These are phyloP conservation scores for Naganishia albida DNA, from an alignment of 1,284 basidiomycete genomes.

Conservation along the genomic window DNA sequence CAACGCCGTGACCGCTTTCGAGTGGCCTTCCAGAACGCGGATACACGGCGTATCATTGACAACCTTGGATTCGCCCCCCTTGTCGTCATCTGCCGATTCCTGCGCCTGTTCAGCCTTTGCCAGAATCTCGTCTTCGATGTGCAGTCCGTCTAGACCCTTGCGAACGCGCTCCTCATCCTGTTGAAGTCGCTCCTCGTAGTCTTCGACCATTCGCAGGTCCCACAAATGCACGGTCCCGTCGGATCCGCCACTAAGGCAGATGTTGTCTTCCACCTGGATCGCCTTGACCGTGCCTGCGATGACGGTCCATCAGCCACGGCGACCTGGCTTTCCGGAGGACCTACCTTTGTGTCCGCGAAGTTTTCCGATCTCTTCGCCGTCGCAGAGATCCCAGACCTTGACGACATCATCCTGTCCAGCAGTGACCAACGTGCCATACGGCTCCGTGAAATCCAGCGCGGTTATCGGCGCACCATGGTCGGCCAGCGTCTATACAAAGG, in stretches of 20 bases:
- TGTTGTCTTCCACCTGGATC: constrained; percentile 87
- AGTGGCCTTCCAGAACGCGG: constrained; percentile 83
- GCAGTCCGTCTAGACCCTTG: constrained; percentile 47
- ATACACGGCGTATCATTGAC: constrained; percentile 61
- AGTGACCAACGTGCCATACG: constrained; percentile 89
- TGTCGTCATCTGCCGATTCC: constrained; percentile 37
- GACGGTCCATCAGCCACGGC: neutral
- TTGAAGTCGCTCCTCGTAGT: constrained; percentile 67
- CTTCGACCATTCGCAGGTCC: constrained; percentile 80
- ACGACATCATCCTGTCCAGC: constrained; percentile 67
- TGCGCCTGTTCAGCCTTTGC: constrained; percentile 19
- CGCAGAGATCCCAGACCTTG: constrained; percentile 60
- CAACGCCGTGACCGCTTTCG: constrained; percentile 84
- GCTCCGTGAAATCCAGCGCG: constrained; percentile 92
- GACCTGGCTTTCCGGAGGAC: neutral
- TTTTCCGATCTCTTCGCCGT: constrained; percentile 75
- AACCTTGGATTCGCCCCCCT: constrained; percentile 40
- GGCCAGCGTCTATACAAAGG: constrained; percentile 65
- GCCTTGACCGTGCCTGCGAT: constrained; percentile 68
- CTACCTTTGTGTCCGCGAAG: constrained; percentile 72
- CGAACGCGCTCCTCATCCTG: constrained; percentile 50
- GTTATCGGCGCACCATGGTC: constrained; percentile 79
- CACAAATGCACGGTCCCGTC: constrained; percentile 83
- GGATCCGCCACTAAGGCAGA: constrained; percentile 86
- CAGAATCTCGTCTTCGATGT: constrained; percentile 39